Base-by-base conservation (phyloP, 257 asterid species). In the Echium plantagineum region DNA sequence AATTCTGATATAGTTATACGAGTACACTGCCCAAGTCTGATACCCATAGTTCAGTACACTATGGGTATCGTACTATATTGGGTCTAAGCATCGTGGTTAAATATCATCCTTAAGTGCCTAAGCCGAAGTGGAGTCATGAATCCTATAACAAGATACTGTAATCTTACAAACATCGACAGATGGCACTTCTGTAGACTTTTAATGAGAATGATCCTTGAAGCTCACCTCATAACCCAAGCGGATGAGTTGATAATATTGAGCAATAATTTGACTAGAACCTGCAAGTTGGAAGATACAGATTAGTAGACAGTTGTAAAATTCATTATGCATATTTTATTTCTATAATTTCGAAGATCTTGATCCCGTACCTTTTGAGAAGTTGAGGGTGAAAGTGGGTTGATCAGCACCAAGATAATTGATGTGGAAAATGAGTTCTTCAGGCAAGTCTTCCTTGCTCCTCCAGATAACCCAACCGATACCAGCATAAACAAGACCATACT, bases 191-290 rank as follows among this genome's bases (percentile, higher is more conserved):
- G 18, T n/a, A 17, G 21, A 21, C 16, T 16, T 12, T 9, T 16
- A 10, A 4, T 35, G 12, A 16, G 13, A 35, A 35, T 35, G 46
- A 35, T 9, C 19, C 31, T 7, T 13, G 9, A 16, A 7, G 53
- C 61, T 59, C 30, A 72, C 77, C 73, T 73, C 75, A 24, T 61
- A 74, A 24, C 79, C 79, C 58, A 74, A 70, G 42, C 79, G 75
- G 22, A 74, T 74, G 15, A 74, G 66, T 12, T 74, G 78, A 24
- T 74, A 74, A 56, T 74, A 74, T 24, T 74, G 78, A 58, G 75
- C 79, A 69, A 74, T 74, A 51, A 74, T 71, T 65, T 74, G 79
- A 54, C 75, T 74, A n/a, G 79, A 74, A 21, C 79, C 78, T 73
- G 54, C 30, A 71, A 8, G 10, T 56, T 22, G 21, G 7, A 28